Evolutionary conservation across 805 yeast species (phyloP), one percentile per base, ranked within the genome.

Genomic region (Sporopachydermia quercuum): DNA sequence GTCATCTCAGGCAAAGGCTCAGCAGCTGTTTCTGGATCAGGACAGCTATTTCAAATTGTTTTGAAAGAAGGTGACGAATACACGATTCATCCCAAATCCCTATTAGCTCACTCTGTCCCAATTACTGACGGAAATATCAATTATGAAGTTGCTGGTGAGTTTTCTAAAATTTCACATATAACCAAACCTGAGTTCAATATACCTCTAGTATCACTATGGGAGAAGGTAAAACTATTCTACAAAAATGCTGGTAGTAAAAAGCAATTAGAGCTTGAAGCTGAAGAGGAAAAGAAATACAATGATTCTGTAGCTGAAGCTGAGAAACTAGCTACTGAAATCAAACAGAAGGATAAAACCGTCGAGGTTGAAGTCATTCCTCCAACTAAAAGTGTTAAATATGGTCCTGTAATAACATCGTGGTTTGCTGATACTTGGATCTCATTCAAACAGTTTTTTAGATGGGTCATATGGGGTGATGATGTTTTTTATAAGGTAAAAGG

Each of bases 1-100:
- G 44, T 43, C 44, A 61, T 52, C 38, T 57, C 52, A 4, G 76
- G 76, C 14, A 57, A 66, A 17, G 76, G 76, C 4, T 49, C 46
- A n/a, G 40, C 66, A 3, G 66, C 70, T 11, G 45, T 69, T 34
- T 56, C 59, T 18, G 70, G 68, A 3, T 55, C 59, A 11, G 61
- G 64, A 23, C 63, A 64, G 40, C 43, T 68, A 14, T 60, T 60
- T 36, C 60, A 60, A 17, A 39, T 69, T 3, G 47, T 54, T 3
- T 49, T 71, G 19, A 56, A 47, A 4, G 52, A 50, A 6, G 57
- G 57, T 34, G 76, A 71, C 46, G 52, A 56, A 35, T 49, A 69
- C 19, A 47, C 61, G 27, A 55, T 66, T 8, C 60, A 56, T 35
- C 64, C 69, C 17, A 50, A 49, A 37, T 53, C 61, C 30, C 52